Conservation (phyloP, 129 eudicot species). For the Gnaphalium uliginosum region DNA sequence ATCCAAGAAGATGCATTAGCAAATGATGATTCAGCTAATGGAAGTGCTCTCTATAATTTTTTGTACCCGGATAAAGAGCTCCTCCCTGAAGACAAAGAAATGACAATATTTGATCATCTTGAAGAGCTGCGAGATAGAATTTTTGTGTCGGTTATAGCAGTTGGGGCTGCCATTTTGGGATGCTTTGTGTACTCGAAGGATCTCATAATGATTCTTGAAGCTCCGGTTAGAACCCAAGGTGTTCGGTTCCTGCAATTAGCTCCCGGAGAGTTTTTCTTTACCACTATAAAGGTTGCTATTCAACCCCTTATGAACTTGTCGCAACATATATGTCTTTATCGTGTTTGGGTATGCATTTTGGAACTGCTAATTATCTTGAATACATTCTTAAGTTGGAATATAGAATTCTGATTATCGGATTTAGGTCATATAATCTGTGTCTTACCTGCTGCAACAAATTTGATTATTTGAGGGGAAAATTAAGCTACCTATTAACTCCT, state of each 20-base stretch:
- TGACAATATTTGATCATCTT: slow-evolving; percentile 92
- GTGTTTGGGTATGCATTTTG: not conserved
- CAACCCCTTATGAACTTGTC: slow-evolving; percentile 18
- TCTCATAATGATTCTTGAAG: slow-evolving; percentile 89
- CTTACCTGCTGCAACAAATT: not conserved
- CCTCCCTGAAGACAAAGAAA: slow-evolving; percentile 94
- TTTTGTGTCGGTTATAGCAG: slow-evolving; percentile 92
- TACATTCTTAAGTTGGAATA: not conserved
- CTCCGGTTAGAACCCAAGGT: slow-evolving; percentile 90
- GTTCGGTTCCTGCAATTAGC: slow-evolving; percentile 94
- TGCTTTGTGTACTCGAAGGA: slow-evolving; percentile 94
- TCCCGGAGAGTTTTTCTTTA: slow-evolving; percentile 97
- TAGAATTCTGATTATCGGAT: not conserved
- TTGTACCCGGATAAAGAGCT: slow-evolving; percentile 91
- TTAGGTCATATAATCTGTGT: not conserved
- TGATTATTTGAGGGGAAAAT: not conserved
- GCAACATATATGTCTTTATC: not conserved
- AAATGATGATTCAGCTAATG: slow-evolving; percentile 40
- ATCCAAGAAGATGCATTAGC: slow-evolving; percentile 37
- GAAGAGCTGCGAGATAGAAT: slow-evolving; percentile 89
- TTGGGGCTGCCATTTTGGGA: slow-evolving; percentile 88
- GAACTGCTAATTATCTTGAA: not conserved
- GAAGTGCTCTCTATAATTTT: slow-evolving; percentile 74
- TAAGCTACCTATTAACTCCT: not conserved
- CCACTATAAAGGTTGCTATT: slow-evolving; percentile 73